A percentile compares a stretch with the other conserved stretches of the same genome.
Conservation (phyloP, 1,139 yeast species). For the Protomyces lactucae-debilis region DNA sequence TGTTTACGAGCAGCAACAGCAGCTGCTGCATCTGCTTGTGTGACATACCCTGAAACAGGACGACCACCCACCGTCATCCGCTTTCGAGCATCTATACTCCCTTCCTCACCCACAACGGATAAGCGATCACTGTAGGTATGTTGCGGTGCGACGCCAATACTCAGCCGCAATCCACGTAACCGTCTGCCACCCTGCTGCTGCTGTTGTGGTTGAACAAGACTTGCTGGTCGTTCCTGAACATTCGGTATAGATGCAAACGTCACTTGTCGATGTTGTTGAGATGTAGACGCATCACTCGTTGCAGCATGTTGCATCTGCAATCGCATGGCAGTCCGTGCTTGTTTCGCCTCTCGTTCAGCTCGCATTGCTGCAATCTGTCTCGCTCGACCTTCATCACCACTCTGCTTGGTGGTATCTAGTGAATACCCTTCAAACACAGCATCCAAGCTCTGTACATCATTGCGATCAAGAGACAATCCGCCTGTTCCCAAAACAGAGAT, state of each 20-base stretch:
- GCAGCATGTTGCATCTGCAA: background rate
- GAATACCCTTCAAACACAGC: constrained; percentile 8
- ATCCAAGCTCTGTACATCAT: background rate
- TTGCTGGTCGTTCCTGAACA: background rate
- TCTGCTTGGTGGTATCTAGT: background rate
- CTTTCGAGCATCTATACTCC: background rate
- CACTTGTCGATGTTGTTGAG: background rate
- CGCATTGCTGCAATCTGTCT: constrained; percentile 20
- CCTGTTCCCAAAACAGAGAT: background rate
- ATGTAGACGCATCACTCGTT: background rate
- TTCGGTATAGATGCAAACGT: background rate
- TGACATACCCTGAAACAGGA: background rate
- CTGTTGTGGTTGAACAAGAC: background rate
- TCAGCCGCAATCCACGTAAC: background rate
- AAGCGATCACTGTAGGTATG: background rate
- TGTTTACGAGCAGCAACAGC: background rate
- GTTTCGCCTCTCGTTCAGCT: constrained; percentile 12
- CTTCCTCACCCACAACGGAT: background rate
- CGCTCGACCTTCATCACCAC: background rate
- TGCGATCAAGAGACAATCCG: background rate
- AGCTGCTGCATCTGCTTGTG: background rate
- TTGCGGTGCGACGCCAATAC: background rate
- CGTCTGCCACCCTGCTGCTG: background rate
- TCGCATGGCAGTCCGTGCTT: constrained; percentile 19
- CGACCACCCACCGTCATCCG: background rate